Percentiles rank a stretch among this genome's conserved stretches.
phyloP scores from a whole-genome alignment of 331 rosid species.

The Quercus lobata region DNA sequence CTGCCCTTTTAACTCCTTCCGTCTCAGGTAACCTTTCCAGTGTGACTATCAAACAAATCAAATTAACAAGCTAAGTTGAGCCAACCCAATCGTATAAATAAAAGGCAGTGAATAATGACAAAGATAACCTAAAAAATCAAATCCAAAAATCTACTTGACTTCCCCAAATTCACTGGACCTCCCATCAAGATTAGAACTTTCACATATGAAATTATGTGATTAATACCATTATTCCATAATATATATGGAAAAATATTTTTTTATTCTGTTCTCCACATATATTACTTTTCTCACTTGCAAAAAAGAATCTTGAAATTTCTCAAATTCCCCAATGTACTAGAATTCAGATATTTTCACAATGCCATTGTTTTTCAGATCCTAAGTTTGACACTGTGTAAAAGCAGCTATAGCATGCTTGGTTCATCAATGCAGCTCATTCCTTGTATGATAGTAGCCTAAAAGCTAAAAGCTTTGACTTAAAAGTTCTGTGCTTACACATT shows the following conservation, averaged over 20 bases:
- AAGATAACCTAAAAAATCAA: background rate
- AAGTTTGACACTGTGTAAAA: background rate
- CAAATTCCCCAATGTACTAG: background rate
- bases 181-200: background rate
- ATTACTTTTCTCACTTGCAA: background rate
- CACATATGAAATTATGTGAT: background rate
- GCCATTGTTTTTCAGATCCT: background rate
- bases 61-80: background rate
- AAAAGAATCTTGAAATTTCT: background rate
- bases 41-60: constrained; percentile 39
- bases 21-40: constrained; percentile 80
- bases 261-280: background rate
- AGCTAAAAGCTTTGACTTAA: background rate
- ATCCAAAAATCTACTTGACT: background rate
- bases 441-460: background rate
- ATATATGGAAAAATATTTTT: too few relatives aligned
- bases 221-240: background rate
- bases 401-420: background rate
- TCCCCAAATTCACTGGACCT: background rate
- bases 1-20: constrained; percentile 58
- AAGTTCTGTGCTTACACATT: background rate
- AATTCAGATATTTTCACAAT: background rate
- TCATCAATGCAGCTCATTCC: background rate
- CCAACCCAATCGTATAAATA: background rate
- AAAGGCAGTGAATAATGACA: background rate